Evolutionary conservation across 2,329 filamentous ascomycete species (phyloP), one percentile per base, ranked within the genome.

Genomic region (Bretziella fagacearum): DNA sequence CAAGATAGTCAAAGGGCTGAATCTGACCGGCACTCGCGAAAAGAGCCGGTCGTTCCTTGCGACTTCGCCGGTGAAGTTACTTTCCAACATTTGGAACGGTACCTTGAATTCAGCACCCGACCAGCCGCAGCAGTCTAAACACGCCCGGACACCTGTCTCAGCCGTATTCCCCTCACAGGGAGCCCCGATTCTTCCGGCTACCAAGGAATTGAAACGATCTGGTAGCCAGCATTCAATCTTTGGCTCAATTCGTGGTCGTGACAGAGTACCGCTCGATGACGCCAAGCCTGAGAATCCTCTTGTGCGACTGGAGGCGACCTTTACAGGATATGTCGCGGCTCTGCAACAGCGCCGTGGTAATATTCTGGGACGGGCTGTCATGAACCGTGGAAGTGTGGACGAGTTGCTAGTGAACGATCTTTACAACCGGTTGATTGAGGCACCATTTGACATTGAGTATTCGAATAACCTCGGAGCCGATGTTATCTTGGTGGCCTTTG

Each of bases 401-500:
- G 82, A 87, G 56, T 70, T 89, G 5, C 68, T 74, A 1, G 81
- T 94, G 54, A 94, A 94, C 56, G 85, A 93, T 55, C 67, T 95
- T 1, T 95, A 94, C 63, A 94, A 94, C 58, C 74, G 78, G 27
- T 70, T 95, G 11, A 77, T 93, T 15, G 86, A 94, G 59, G 81
- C 81, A 53, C 84, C 86, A 0, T 80, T 76, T 45, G 85, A 84
- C 56, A 71, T 83, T 53, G 81, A 93, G 46, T 68, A 78, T 7
- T 77, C 83, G 2, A 72, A 77, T 0, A 85, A 94, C 50, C 71
- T 84, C 6, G 73, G 79, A 2, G 77, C 89, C 6, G 86, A 95
- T 56, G 78, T 89, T 17, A 71, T 96, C 4, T 93, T 95, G 57
- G 81, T 83, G 22, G 82, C 87, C 0, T 96, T 95, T 59, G 87